Percentiles rank a stretch among this genome's conserved stretches.
These are phyloP conservation scores for Neopestalotiopsis clavispora DNA, from an alignment of 2,329 filamentous ascomycete genomes.

Conservation along the genomic window DNA sequence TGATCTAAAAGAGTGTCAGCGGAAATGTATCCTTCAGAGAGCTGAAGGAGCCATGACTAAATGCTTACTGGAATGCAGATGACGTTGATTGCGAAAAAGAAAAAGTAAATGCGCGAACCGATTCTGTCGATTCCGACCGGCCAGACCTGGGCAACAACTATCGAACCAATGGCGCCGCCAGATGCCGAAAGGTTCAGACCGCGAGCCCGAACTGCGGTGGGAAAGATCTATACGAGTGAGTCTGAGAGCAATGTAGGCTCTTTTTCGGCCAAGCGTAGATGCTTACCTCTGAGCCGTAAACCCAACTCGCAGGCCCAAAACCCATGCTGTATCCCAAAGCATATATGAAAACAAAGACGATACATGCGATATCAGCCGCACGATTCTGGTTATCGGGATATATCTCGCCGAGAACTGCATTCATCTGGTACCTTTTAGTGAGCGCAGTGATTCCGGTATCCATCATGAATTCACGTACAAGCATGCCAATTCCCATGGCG, in stretches of 20 bases:
- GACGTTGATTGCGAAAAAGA: conserved; percentile 60
- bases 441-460: neutral
- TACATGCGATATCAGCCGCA: conserved; percentile 53
- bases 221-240: conserved; percentile 51
- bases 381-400: conserved; percentile 56
- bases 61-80: conserved; percentile 47
- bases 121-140: conserved; percentile 56
- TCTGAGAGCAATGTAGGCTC: too few species aligned
- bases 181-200: conserved; percentile 61
- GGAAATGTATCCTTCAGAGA: neutral
- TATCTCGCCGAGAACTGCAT: conserved; percentile 54
- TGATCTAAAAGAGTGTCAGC: conserved; percentile 33
- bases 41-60: neutral
- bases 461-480: conserved; percentile 43
- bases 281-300: conserved; percentile 61
- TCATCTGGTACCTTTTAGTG: conserved; percentile 45
- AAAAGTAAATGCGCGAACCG: conserved; percentile 59
- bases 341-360: conserved; percentile 63
- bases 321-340: conserved; percentile 62
- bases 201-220: conserved; percentile 59
- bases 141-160: conserved; percentile 60
- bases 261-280: neutral
- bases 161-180: conserved; percentile 58
- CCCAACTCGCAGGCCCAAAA: conserved; percentile 62
- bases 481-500: conserved; percentile 58